Percentiles rank a stretch among this genome's conserved stretches.
These are phyloP conservation scores for Podila epicladia DNA, from an alignment of 192 early-diverging fungal species.

Conservation along the genomic window DNA sequence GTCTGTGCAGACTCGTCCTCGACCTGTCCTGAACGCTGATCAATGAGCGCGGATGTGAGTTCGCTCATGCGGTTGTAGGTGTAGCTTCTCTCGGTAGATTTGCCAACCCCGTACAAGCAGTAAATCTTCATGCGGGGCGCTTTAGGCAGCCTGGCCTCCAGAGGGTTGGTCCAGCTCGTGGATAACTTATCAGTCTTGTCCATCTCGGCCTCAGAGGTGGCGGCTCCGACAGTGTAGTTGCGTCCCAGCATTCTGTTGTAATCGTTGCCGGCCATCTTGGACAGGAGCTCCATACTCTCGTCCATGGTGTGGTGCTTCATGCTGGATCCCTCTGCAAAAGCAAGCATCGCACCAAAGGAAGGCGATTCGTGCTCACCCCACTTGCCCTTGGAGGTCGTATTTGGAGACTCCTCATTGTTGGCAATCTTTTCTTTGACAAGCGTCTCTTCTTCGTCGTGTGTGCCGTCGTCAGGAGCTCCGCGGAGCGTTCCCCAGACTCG, in stretches of 20 bases:
- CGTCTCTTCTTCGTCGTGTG: slow-evolving; percentile 49
- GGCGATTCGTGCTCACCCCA: slow-evolving; percentile 17
- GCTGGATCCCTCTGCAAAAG: slow-evolving; percentile 26
- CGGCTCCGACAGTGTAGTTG: slow-evolving; percentile 77
- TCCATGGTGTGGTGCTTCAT: slow-evolving; percentile 53
- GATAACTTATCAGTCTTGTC: slow-evolving; percentile 64
- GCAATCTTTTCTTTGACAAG: slow-evolving; percentile 30
- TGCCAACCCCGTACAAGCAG: slow-evolving; percentile 85
- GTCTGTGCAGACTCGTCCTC: slow-evolving; percentile 26
- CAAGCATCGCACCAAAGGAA: slow-evolving; percentile 46
- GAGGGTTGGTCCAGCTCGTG: slow-evolving; percentile 81
- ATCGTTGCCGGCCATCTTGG: slow-evolving; percentile 57
- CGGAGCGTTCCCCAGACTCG: slow-evolving; percentile 77
- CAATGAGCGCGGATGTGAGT: slow-evolving; percentile 23
- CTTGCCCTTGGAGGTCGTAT: slow-evolving; percentile 3
- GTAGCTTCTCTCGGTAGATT: slow-evolving; percentile 85
- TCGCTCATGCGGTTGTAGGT: slow-evolving; percentile 69
- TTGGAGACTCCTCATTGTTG: slow-evolving; percentile 15
- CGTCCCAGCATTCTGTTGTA: slow-evolving; percentile 60
- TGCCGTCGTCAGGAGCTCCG: slow-evolving; percentile 79
- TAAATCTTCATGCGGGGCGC: slow-evolving; percentile 83
- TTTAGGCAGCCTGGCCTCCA: slow-evolving; percentile 74
- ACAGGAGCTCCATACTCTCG: slow-evolving; percentile 61
- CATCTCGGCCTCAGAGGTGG: slow-evolving; percentile 67
- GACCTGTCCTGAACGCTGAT: slow-evolving; percentile 37